Evolutionary conservation across 1,284 basidiomycete species (phyloP).

Genomic region (Rhodotorula glutinis): DNA sequence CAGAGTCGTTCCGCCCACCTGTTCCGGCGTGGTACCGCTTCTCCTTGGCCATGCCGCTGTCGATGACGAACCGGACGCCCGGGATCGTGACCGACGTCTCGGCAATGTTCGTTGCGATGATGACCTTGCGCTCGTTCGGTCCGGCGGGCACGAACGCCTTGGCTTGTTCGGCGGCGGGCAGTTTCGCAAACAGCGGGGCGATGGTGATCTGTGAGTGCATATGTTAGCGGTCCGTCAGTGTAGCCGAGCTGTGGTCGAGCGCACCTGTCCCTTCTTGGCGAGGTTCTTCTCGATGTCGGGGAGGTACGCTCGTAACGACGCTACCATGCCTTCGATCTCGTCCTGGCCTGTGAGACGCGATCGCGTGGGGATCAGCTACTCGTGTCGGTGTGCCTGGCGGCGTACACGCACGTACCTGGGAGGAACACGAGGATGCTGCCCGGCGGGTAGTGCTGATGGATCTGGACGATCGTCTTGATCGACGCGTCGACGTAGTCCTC

Average conservation of each 20-base stretch:
- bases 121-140: conserved; percentile 74
- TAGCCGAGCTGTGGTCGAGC: background rate
- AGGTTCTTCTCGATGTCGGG: conserved; percentile 29
- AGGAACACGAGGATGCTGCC: conserved; percentile 94
- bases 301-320: conserved; percentile 62
- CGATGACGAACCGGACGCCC: conserved; percentile 90
- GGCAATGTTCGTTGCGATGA: conserved; percentile 94
- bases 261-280: conserved; percentile 33
- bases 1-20: too few species aligned
- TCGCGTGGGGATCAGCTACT: background rate
- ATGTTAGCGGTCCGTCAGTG: conserved; percentile 7
- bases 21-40: conserved; percentile 62
- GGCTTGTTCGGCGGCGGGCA: conserved; percentile 72
- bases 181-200: conserved; percentile 78
- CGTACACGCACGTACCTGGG: conserved; percentile 71
- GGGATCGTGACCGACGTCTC: conserved; percentile 98
- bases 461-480: conserved; percentile 82
- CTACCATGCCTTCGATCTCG: conserved; percentile 85
- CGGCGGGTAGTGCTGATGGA: conserved; percentile 67
- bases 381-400: too few species aligned
- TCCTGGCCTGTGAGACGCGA: conserved; percentile 66
- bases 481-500: conserved; percentile 86
- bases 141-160: conserved; percentile 68
- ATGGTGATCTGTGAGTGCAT: conserved; percentile 60
- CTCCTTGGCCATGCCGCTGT: conserved; percentile 93